Base-by-base conservation (phyloP, 1,284 basidiomycete genomes). In the Rhodotorula sp. region DNA sequence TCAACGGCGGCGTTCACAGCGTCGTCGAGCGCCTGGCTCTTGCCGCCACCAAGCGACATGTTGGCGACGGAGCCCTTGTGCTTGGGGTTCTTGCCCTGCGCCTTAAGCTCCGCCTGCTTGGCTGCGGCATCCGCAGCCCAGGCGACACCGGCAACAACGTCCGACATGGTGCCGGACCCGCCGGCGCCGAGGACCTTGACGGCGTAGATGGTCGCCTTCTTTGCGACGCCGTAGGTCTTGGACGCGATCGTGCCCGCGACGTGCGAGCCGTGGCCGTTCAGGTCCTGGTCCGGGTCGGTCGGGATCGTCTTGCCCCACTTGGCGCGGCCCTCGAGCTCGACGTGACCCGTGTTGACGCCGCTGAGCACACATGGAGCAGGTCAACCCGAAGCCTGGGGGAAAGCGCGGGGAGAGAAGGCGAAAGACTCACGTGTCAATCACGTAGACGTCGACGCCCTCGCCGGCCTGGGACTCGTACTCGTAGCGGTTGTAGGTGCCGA, bases 41-140 rank as follows among this genome's bases (percentile, higher is more conserved):
- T 96, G 78, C 92, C 92, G 80, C 96, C 96, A 76, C 96, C 96
- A 66, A 99, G 89, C 81, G 90, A 92, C 96, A 99, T 97, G 87
- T 96, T 97, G 73, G 92, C 94, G 76, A 98, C 95, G 53, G 94
- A 96, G 51, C 96, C 96, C 85, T 94, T 95, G 86, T 92, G 90
- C 72, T 85, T 77, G 78, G 78, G 73, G 89, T 90, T 68, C 80
- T 86, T 87, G 66, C 89, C 88, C 82, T 93, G 89, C 25, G 86
- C 85, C 32, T 84, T 84, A 55, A 91, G 89, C 22, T 74, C 70
- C 34, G 85, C 85, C 44, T 81, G 82, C 4, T 86, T 86, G 71
- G 83, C 81, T 39, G 94, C 91, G 36, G 86, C 80, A 58, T 85
- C 82, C 32, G 90, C 88, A 70, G 94, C 95, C 88, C 89, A 99